Base-by-base conservation (phyloP, 441 rosid genomes). In the Flueggea neowawraea region DNA sequence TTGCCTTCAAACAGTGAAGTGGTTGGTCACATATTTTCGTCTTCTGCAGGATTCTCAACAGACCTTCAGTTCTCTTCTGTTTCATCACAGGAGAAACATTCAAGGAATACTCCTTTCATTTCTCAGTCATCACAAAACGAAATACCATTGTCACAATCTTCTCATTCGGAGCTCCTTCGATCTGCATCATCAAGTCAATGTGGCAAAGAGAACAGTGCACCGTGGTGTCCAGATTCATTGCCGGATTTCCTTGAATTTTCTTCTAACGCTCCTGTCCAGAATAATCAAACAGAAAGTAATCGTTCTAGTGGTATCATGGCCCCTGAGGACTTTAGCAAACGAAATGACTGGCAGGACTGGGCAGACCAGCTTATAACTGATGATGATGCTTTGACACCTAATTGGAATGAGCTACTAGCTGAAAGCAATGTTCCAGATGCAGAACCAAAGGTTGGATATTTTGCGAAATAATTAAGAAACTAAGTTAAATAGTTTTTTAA, bases 301-400 rank as follows among this genome's bases (percentile, higher is more conserved):
- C 79, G 75, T 70, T 76, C 73, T 58, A 67, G 68, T 64, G 82
- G 76, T 63, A 70, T 75, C 63, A 73, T 82, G 36, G 77, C 77
- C 49, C 76, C 92, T 45, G 97, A 85, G 73, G 90, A 87, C 65
- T 77, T 79, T 62, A 60, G 78, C 22, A 93, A 82, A 69, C 72
- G 72, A 61, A 81, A 66, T 78, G 91, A 88, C 70, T 94, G 93
- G 98, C 98, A 88, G 66, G 95, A 93, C 32, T 94, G 98, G 98
- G 97, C 98, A 54, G 98, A 94, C 73, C 87, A 93, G 64, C 86
- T 94, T 63, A 82, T 94, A 48, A 75, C 90, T 0, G 95, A 85
- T 67, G 92, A 84, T 50, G 95, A 86, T 71, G 79, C 83, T 58
- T 78, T 91, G 75, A 28, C 79, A 31, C 36, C 90, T 68, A 72